These are phyloP conservation scores for Coemansia javaensis DNA, from an alignment of 192 early-diverging fungal genomes.

Conservation along the genomic window DNA sequence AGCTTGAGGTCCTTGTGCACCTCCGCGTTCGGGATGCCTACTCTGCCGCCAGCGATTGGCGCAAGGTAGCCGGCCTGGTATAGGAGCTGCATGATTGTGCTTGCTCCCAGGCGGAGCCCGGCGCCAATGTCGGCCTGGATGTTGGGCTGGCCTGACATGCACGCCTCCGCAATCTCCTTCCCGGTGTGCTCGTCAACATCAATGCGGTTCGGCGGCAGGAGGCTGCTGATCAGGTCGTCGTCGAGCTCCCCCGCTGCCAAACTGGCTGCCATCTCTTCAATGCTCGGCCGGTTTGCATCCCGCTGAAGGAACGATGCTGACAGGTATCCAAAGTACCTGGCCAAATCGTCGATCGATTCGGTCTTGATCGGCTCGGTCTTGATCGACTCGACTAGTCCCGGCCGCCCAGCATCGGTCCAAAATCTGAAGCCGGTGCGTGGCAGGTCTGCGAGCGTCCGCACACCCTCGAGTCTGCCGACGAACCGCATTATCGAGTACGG, in stretches of 20 bases:
- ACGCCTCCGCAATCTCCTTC: not conserved
- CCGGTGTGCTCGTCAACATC: not conserved
- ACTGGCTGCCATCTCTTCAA: not conserved
- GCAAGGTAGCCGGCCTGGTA: conserved; percentile 7
- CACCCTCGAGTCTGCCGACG: not conserved
- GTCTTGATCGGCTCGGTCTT: not conserved
- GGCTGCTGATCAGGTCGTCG: not conserved
- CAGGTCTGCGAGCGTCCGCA: not conserved
- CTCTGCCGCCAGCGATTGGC: not conserved
- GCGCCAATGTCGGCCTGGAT: not conserved
- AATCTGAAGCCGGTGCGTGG: not conserved
- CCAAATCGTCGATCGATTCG: not conserved
- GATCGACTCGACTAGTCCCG: not conserved
- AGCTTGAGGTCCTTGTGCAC: not conserved
- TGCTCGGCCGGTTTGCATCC: no score
- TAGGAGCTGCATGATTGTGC: not conserved
- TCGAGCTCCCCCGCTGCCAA: not conserved
- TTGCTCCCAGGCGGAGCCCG: no score
- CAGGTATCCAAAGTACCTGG: not conserved
- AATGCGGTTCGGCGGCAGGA: not conserved
- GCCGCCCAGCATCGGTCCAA: not conserved
- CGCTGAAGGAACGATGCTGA: not conserved
- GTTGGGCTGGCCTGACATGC: not conserved
- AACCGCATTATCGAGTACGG: not conserved
- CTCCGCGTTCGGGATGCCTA: conserved; percentile 5